A percentile compares a stretch with the other conserved stretches of the same genome.
Evolutionary conservation across 1,139 yeast genomes (phyloP).

Genomic region (Nakaseomyces kungkrabaensis): DNA sequence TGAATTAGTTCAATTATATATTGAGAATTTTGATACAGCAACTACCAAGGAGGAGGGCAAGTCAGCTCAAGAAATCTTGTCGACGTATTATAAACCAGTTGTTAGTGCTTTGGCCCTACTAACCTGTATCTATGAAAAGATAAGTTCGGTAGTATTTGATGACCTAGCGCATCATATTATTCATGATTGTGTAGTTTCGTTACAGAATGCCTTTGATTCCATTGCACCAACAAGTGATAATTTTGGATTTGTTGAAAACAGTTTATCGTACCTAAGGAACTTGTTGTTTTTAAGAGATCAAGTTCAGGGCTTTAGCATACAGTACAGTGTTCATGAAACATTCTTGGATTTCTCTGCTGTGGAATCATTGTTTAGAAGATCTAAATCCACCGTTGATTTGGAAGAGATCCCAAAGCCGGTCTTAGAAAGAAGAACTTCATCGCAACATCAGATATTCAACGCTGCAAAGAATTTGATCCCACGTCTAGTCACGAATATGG

Average conservation of each 20-base stretch:
- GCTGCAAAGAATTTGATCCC: constrained; percentile 67
- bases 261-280: constrained; percentile 62
- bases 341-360: constrained; percentile 74
- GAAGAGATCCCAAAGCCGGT: constrained; percentile 13
- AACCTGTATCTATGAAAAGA: constrained; percentile 70
- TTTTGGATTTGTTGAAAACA: constrained; percentile 41
- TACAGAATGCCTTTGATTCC: constrained; percentile 41
- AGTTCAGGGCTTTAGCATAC: constrained; percentile 72
- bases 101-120: constrained; percentile 60
- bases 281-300: constrained; percentile 61
- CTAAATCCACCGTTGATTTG: constrained; percentile 28
- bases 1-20: constrained; percentile 14
- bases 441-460: constrained; percentile 35
- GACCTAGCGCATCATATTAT: constrained; percentile 83
- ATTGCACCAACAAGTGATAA: constrained; percentile 21
- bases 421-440: constrained; percentile 7
- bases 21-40: constrained; percentile 10
- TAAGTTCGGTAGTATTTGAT: constrained; percentile 70
- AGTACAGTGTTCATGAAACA: constrained; percentile 60
- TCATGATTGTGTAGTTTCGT: constrained; percentile 60
- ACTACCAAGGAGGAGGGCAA: constrained; percentile 3
- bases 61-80: background rate
- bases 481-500: constrained; percentile 72
- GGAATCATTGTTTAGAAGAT: constrained; percentile 40
- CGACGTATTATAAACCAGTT: constrained; percentile 62